Conservation (phyloP, 2,329 filamentous ascomycete species). For the Purpureocillium takamizusanense region DNA sequence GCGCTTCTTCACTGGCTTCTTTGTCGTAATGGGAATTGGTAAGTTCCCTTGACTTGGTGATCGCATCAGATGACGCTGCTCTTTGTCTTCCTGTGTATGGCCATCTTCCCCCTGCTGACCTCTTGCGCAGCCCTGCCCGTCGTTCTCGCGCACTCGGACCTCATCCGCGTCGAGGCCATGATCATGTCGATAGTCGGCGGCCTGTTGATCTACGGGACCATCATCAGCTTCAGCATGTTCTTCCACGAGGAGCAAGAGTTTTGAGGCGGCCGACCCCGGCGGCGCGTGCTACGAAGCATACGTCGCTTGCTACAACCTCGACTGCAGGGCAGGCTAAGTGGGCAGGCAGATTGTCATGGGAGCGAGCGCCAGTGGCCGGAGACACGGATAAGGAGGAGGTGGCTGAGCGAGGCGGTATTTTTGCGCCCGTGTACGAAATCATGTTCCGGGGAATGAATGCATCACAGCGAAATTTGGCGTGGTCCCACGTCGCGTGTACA, state of each 20-base stretch:
- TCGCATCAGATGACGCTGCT: too few relatives aligned
- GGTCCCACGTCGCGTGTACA: background rate
- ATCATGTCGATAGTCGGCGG: conserved; percentile 92
- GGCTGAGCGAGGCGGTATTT: too few relatives aligned
- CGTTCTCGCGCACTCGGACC: conserved; percentile 75
- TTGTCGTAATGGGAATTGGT: conserved; percentile 98
- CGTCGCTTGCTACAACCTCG: too few relatives aligned
- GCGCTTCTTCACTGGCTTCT: conserved; percentile 86
- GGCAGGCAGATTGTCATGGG: too few relatives aligned
- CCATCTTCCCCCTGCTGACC: conserved; percentile 10
- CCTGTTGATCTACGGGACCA: conserved; percentile 91
- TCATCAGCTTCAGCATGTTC: conserved; percentile 97
- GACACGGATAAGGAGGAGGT: too few relatives aligned
- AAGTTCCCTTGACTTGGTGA: too few relatives aligned
- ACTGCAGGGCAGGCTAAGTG: too few relatives aligned
- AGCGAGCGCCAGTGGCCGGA: too few relatives aligned
- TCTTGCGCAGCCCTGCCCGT: conserved; percentile 63
- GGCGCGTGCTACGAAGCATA: too few relatives aligned
- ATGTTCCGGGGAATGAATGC: background rate
- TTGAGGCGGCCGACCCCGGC: conserved; percentile 29
- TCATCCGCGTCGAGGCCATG: conserved; percentile 80
- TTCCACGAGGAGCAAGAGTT: conserved; percentile 98
- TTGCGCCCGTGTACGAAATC: too few relatives aligned
- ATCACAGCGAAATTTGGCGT: background rate
- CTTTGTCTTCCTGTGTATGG: too few relatives aligned